These are phyloP conservation scores for Colletotrichum sp. DNA, from an alignment of 2,329 filamentous ascomycete species.

Conservation along the genomic window DNA sequence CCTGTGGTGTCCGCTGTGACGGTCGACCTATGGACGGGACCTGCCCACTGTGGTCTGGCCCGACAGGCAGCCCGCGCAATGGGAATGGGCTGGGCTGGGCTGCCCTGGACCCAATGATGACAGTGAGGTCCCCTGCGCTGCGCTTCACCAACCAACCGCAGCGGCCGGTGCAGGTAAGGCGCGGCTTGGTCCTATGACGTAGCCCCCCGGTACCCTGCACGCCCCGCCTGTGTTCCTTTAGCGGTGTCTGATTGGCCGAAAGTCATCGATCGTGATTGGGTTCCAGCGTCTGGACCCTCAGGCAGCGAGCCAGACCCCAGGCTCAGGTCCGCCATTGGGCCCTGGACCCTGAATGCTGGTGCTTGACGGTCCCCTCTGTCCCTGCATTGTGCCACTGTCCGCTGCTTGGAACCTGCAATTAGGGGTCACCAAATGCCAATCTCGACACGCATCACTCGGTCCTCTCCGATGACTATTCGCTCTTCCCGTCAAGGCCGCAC, in stretches of 20 bases:
- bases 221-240: neutral
- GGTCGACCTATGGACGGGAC: neutral
- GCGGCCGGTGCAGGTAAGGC: neutral
- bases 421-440: neutral
- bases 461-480: neutral
- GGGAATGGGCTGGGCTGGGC: neutral
- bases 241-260: neutral
- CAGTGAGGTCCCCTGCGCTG: neutral
- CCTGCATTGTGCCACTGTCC: neutral
- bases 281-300: neutral
- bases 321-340: neutral
- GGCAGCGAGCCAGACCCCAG: neutral
- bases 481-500: neutral
- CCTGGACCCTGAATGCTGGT: conserved; percentile 6
- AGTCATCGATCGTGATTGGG: neutral
- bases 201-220: neutral
- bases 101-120: neutral
- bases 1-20: neutral
- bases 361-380: neutral
- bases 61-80: neutral
- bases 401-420: neutral
- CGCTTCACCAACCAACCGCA: neutral
- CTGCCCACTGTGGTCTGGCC: neutral
- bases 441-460: neutral
- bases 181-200: neutral